Evolutionary conservation across 1,284 basidiomycete species (phyloP).

Genomic region (Pterulicium gracile): DNA sequence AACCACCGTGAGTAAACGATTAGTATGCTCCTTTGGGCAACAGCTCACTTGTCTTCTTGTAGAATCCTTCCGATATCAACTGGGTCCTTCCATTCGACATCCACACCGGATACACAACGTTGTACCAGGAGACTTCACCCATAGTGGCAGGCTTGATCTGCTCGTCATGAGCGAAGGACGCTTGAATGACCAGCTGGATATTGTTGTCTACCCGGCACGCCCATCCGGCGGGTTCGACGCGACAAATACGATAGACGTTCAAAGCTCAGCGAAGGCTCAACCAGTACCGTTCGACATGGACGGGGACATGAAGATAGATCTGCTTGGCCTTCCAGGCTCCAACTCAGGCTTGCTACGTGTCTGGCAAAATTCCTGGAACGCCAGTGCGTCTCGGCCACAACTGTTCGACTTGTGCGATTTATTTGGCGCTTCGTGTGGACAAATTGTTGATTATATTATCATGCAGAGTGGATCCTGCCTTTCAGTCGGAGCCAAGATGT

Average conservation of each 20-base stretch:
- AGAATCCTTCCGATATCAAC: constrained; percentile 40
- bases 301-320: constrained; percentile 82
- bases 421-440: not conserved
- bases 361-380: constrained; percentile 74
- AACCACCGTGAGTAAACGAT: constrained; percentile 57
- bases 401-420: constrained; percentile 51
- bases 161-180: constrained; percentile 70
- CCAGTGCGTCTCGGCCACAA: constrained; percentile 33
- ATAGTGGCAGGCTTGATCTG: constrained; percentile 84
- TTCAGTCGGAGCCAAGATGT: constrained; percentile 56
- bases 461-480: constrained; percentile 43
- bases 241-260: constrained; percentile 35
- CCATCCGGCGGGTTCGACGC: constrained; percentile 60
- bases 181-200: constrained; percentile 40
- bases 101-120: constrained; percentile 58
- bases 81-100: constrained; percentile 50
- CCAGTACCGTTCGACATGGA: constrained; percentile 82
- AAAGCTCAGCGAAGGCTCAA: constrained; percentile 43
- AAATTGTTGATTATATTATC: too few relatives aligned
- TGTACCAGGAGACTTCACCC: constrained; percentile 87
- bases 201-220: constrained; percentile 59
- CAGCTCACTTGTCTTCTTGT: not conserved
- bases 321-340: constrained; percentile 59
- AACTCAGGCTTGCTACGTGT: constrained; percentile 37
- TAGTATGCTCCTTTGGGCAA: not conserved